Percentiles rank a stretch among this genome's conserved stretches.
phyloP scores from a whole-genome alignment of 441 rosid species.

The Erodium trifolium region DNA sequence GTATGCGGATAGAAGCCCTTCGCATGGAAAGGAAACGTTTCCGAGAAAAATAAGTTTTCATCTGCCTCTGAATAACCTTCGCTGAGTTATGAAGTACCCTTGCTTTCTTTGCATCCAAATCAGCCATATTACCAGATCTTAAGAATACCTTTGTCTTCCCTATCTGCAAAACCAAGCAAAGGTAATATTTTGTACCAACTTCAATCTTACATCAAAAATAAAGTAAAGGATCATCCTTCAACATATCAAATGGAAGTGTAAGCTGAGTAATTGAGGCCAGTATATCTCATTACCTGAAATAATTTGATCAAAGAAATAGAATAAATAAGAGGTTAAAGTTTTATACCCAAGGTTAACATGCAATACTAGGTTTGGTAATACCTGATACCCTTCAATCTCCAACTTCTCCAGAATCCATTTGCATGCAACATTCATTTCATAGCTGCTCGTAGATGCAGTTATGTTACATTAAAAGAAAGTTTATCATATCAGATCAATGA shows the following conservation, averaged over 20 bases:
- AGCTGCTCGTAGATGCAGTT: constrained; percentile 35
- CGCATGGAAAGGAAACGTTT: constrained; percentile 64
- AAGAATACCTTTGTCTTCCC: constrained; percentile 93
- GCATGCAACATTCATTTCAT: constrained; percentile 65
- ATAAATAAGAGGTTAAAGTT: too few species aligned
- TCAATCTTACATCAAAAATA: neutral
- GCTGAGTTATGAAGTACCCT: constrained; percentile 78
- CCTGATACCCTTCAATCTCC: constrained; percentile 89
- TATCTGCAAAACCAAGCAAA: constrained; percentile 48
- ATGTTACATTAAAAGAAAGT: neutral
- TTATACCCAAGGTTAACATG: constrained; percentile 25
- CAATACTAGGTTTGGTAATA: constrained; percentile 21
- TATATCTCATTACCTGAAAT: too few species aligned
- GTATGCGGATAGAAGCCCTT: constrained; percentile 49
- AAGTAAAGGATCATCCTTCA: neutral
- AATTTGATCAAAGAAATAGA: too few species aligned
- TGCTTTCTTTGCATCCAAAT: constrained; percentile 77
- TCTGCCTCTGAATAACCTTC: constrained; percentile 60
- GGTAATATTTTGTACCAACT: constrained; percentile 18
- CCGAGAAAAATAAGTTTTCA: constrained; percentile 61
- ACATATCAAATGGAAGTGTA: neutral
- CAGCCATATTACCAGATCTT: constrained; percentile 99
- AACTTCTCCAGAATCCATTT: constrained; percentile 68
- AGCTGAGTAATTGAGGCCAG: neutral
- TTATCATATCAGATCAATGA: neutral